Conservation (phyloP, 2,329 filamentous ascomycete genomes). For the Cordyceps militaris region DNA sequence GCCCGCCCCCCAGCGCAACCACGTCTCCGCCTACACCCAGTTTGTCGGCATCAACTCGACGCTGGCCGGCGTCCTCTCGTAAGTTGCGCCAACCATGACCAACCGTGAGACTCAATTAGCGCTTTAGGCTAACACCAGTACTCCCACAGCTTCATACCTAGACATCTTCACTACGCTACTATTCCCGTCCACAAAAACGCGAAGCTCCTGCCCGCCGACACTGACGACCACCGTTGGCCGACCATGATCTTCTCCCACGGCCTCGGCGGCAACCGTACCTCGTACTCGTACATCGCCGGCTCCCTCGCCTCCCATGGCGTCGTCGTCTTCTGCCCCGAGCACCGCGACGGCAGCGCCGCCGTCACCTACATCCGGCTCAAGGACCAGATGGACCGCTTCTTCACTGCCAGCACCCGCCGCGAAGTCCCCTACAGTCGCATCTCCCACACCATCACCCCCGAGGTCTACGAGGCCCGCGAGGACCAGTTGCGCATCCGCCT, state of each 20-base stretch:
- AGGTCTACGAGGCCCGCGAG: conserved; percentile 61
- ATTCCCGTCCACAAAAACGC: conserved; percentile 70
- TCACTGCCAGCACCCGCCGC: conserved; percentile 21
- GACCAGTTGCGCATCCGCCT: conserved; percentile 66
- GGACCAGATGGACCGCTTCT: conserved; percentile 32
- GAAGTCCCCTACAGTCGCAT: conserved; percentile 44
- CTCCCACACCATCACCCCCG: conserved; percentile 56
- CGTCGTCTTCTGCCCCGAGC: conserved; percentile 74
- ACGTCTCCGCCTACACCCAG: conserved; percentile 66
- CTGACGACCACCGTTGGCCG: conserved; percentile 57
- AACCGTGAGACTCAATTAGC: background rate
- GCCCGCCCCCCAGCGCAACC: conserved; percentile 66
- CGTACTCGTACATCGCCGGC: conserved; percentile 76
- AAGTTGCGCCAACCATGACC: conserved; percentile 23
- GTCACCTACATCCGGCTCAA: conserved; percentile 64
- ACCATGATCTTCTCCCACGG: conserved; percentile 84
- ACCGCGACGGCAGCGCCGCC: conserved; percentile 73
- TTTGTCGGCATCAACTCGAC: conserved; percentile 62
- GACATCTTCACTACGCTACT: conserved; percentile 64
- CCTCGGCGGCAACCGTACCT: conserved; percentile 71
- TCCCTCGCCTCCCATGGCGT: conserved; percentile 75
- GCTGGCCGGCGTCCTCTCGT: conserved; percentile 54
- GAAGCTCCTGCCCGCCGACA: conserved; percentile 45
- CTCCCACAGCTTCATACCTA: conserved; percentile 53
- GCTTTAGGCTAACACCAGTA: background rate